Evolutionary conservation across 2,329 filamentous ascomycete species (phyloP).

Genomic region (Hypoxylon sp.): DNA sequence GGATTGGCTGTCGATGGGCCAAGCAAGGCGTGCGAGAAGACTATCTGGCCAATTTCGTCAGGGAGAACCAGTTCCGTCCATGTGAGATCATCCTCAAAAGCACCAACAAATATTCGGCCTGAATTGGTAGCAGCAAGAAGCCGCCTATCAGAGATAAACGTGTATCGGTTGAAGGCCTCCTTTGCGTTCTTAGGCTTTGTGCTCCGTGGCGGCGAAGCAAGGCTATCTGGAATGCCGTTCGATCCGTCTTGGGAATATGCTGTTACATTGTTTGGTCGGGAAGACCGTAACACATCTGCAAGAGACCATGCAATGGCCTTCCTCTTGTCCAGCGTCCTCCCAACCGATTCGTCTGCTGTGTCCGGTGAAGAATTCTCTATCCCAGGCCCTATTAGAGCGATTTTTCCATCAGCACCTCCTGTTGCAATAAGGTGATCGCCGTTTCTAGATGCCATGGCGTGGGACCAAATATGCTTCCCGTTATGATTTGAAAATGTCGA

Average conservation of each 20-base stretch:
- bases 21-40: conserved; percentile 66
- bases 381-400: conserved; percentile 62
- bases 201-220: conserved; percentile 23
- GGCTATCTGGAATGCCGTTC: conserved; percentile 8
- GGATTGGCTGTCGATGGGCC: conserved; percentile 57
- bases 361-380: background rate
- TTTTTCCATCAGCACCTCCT: conserved; percentile 87
- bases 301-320: conserved; percentile 43
- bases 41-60: conserved; percentile 55
- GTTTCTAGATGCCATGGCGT: conserved; percentile 60
- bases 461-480: conserved; percentile 94
- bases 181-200: conserved; percentile 56
- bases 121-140: conserved; percentile 73
- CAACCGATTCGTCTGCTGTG: background rate
- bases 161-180: conserved; percentile 73
- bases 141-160: conserved; percentile 68
- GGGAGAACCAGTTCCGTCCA: conserved; percentile 63
- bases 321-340: conserved; percentile 21
- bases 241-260: conserved; percentile 45
- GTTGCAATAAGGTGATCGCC: conserved; percentile 70
- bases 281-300: conserved; percentile 43
- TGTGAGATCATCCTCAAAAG: conserved; percentile 51
- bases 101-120: conserved; percentile 70
- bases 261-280: conserved; percentile 24
- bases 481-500: conserved; percentile 76